phyloP scores from a whole-genome alignment of 139 green algal genomes.

The Micromonas pusilla region DNA sequence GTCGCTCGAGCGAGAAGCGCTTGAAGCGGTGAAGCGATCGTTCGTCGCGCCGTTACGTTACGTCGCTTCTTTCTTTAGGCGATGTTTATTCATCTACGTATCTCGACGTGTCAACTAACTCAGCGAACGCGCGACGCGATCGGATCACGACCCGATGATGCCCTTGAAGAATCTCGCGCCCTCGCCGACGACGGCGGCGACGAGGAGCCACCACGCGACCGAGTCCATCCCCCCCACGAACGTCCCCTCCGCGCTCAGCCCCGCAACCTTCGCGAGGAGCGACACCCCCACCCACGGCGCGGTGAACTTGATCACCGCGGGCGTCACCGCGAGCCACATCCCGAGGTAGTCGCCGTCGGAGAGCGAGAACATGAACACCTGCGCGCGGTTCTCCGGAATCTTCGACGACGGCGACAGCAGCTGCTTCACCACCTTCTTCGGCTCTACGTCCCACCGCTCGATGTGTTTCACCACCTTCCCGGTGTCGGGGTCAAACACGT shows the following conservation, averaged over 20 bases:
- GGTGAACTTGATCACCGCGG: constrained; percentile 8
- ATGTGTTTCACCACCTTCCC: constrained; percentile 58
- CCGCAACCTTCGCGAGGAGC: neutral
- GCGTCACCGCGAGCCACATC: constrained; percentile 39
- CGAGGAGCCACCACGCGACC: constrained; percentile 3
- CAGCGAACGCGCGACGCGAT: too few species aligned
- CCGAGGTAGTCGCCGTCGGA: constrained; percentile 46
- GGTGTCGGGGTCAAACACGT: constrained; percentile 49
- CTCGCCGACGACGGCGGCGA: neutral
- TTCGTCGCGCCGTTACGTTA: too few species aligned
- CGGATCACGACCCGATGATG: neutral
- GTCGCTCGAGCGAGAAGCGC: neutral
- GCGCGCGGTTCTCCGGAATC: constrained; percentile 45
- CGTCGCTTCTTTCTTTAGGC: neutral
- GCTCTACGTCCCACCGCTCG: constrained; percentile 66
- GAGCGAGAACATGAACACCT: constrained; percentile 46
- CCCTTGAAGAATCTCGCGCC: neutral
- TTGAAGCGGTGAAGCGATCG: neutral
- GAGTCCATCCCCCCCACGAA: neutral
- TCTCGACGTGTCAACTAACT: constrained; percentile 3
- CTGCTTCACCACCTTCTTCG: constrained; percentile 45
- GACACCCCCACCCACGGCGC: constrained; percentile 21
- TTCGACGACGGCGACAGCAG: constrained; percentile 44
- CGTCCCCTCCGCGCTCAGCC: neutral
- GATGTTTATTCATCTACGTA: neutral